Conservation (phyloP, 2,329 filamentous ascomycete genomes). For the Pseudomassariella vexata region DNA sequence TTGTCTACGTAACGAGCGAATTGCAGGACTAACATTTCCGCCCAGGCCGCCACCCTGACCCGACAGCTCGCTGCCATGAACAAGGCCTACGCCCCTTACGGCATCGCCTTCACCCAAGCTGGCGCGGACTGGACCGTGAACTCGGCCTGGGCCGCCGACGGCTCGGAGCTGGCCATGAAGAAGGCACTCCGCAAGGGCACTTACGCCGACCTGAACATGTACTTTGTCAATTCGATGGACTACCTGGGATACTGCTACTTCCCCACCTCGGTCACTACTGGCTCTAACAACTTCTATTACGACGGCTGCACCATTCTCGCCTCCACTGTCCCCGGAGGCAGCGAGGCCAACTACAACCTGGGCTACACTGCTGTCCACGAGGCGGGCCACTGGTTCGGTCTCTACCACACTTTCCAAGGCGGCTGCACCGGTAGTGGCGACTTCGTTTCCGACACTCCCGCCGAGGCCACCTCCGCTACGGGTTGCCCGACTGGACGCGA, state of each 20-base stretch:
- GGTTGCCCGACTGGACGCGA: conserved; percentile 31
- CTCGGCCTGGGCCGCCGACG: conserved; percentile 36
- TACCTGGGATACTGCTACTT: conserved; percentile 42
- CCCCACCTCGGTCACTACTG: conserved; percentile 27
- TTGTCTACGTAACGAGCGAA: no score
- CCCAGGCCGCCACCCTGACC: conserved; percentile 26
- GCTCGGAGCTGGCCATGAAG: conserved; percentile 38
- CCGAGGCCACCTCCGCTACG: conserved; percentile 27
- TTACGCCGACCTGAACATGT: conserved; percentile 40
- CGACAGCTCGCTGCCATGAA: conserved; percentile 41
- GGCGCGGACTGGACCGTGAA: conserved; percentile 41
- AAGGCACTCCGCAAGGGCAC: conserved; percentile 36
- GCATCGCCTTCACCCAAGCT: conserved; percentile 37
- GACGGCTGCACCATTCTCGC: conserved; percentile 34
- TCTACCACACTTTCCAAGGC: conserved; percentile 42
- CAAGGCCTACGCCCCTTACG: conserved; percentile 33
- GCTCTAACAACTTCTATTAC: conserved; percentile 29
- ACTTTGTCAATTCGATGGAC: conserved; percentile 32
- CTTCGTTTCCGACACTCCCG: conserved; percentile 33
- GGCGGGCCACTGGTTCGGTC: conserved; percentile 42
- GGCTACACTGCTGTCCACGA: conserved; percentile 28
- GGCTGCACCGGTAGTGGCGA: conserved; percentile 31
- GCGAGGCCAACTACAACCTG: conserved; percentile 18
- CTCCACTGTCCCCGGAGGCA: conserved; percentile 30
- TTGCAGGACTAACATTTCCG: background rate